Evolutionary conservation across 371 early-diverging fungal species (phyloP), one percentile per base, ranked within the genome.

Genomic region (Actinomucor elegans): DNA sequence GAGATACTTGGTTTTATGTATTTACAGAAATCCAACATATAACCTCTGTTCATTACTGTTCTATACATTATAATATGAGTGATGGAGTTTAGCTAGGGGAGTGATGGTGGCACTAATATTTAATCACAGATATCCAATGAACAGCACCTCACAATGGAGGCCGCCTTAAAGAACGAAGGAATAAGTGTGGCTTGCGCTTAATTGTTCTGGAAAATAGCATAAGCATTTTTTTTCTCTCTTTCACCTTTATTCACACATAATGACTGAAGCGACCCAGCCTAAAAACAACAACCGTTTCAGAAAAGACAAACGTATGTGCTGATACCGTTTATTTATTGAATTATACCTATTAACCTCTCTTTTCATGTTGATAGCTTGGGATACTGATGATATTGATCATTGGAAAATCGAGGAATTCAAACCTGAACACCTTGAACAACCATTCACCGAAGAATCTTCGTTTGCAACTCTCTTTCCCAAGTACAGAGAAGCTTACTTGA

Each of bases 381-480:
- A 95, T 69, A 92, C 92, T 15, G 89, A 93, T 61, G 93, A 94
- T 63, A 93, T 94, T 62, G 92, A 94, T 79, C 86, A 94, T 53
- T 97, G 96, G 94, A 92, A 92, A 73, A 87, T 97, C 41, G 93
- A 95, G 8, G 85, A 88, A 55, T 98, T 95, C 71, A 86, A 81
- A 45, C 81, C 86, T 9, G 93, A 92, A 52, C 89, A 94, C 60
- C 87, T 89, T 66, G 60, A 79, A 7, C 71, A 77, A 29, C 87
- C 94, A n/a, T 92, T 99, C 56, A 70, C 88, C 14, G 99, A 99
- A 69, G 97, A 96, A 70, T 94, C 94, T 17, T 92, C 92, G 3
- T 99, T 99, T 79, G 96, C 98, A 2, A 96, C 98, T 1, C 77
- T 99, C 59, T 99, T 98, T 61, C 99, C 99, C 12, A 96, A 96